A percentile compares a stretch with the other conserved stretches of the same genome.
These are phyloP conservation scores for Argentina anserina DNA, from an alignment of 306 rosid genomes.

Conservation along the genomic window DNA sequence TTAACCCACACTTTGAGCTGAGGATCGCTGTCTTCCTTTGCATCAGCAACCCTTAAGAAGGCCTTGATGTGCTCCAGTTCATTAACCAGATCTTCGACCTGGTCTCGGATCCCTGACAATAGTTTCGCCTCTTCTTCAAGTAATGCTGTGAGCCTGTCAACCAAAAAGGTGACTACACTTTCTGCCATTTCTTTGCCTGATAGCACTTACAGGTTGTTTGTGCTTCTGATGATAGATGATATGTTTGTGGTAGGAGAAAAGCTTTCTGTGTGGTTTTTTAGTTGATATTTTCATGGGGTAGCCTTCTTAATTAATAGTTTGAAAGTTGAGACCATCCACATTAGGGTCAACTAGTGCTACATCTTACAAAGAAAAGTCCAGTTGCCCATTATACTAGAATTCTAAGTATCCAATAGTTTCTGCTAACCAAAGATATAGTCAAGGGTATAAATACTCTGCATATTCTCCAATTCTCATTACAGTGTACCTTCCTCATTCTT, in stretches of 20 bases:
- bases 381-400: background rate
- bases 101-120: conserved; percentile 27
- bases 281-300: conserved; percentile 30
- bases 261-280: background rate
- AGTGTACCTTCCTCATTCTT: background rate
- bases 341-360: background rate
- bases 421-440: background rate
- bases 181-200: conserved; percentile 40
- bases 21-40: conserved; percentile 22
- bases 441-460: background rate
- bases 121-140: conserved; percentile 41
- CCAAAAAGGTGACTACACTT: conserved; percentile 35
- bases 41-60: conserved; percentile 28
- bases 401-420: background rate
- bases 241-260: background rate
- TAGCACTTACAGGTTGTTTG: background rate
- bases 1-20: conserved; percentile 27
- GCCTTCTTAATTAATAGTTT: background rate
- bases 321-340: background rate
- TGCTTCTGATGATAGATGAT: background rate
- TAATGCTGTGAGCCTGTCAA: conserved; percentile 31
- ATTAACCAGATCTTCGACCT: conserved; percentile 10
- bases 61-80: conserved; percentile 27
- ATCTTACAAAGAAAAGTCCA: background rate
- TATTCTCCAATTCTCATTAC: background rate